These are phyloP conservation scores for Serpula lacrymans DNA, from an alignment of 768 basidiomycete species.

Conservation along the genomic window DNA sequence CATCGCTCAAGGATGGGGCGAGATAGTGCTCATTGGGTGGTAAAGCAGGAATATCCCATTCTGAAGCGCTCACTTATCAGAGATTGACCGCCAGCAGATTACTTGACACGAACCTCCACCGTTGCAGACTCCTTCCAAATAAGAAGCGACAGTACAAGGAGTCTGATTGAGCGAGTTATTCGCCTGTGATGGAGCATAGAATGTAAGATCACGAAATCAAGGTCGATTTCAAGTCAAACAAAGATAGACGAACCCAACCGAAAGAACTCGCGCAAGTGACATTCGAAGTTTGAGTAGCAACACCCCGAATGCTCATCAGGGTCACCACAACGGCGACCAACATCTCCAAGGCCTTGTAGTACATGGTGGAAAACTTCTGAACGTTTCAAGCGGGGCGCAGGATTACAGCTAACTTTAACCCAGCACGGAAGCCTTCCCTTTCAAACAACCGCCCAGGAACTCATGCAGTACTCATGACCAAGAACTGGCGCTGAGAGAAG, in stretches of 20 bases:
- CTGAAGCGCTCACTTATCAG: conserved; percentile 1
- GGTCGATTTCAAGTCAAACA: background rate
- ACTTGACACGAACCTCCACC: conserved; percentile 28
- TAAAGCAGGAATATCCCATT: conserved; percentile 6
- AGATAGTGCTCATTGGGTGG: conserved; percentile 32
- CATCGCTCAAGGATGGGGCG: conserved; percentile 32
- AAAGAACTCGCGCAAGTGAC: conserved; percentile 40
- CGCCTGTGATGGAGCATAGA: conserved; percentile 1
- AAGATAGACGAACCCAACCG: conserved; percentile 32
- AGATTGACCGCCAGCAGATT: background rate
- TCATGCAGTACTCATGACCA: no score
- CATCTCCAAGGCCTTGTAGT: no score
- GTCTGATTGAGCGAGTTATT: conserved; percentile 21
- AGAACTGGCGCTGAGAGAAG: no score
- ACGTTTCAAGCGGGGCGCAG: no score
- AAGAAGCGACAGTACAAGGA: conserved; percentile 43
- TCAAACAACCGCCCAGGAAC: no score
- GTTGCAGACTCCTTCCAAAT: conserved; percentile 35
- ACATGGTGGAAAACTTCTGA: no score
- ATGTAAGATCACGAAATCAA: background rate
- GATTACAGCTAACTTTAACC: no score
- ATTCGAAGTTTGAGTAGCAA: conserved; percentile 36
- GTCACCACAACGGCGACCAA: no score
- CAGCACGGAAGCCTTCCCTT: no score
- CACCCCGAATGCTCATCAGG: no score